These are phyloP conservation scores for Microcera coccophila DNA, from an alignment of 2,329 filamentous ascomycete genomes.

Conservation along the genomic window DNA sequence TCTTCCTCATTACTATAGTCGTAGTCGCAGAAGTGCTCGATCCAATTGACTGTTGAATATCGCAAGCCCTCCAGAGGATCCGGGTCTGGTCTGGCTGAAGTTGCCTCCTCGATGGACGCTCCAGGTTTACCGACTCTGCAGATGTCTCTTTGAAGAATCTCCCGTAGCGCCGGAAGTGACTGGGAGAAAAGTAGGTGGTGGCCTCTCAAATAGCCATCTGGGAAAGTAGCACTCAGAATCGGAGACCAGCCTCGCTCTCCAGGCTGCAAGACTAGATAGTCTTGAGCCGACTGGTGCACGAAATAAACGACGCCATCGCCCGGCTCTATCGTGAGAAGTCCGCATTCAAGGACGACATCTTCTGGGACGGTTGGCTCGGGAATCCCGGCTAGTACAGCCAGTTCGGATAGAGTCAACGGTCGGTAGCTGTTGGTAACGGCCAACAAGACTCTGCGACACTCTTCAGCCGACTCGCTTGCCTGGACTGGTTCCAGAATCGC, in stretches of 20 bases:
- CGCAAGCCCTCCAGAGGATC: not conserved
- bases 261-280: conserved; percentile 28
- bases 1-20: not conserved
- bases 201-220: too few relatives aligned
- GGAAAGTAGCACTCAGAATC: too few relatives aligned
- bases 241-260: conserved; percentile 18
- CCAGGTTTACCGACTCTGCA: conserved; percentile 10
- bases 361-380: too few relatives aligned
- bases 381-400: too few relatives aligned
- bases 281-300: conserved; percentile 43
- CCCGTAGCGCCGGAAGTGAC: conserved; percentile 33
- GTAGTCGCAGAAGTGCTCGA: not conserved
- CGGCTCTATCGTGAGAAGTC: not conserved
- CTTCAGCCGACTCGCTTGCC: too few relatives aligned
- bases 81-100: not conserved
- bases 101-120: not conserved
- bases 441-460: not conserved
- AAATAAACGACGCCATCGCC: conserved; percentile 30
- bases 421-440: not conserved
- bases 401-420: too few relatives aligned
- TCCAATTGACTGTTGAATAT: not conserved
- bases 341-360: not conserved
- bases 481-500: conserved; percentile 1
- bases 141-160: conserved; percentile 33
- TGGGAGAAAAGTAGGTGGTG: conserved; percentile 34